Conservation (phyloP, 306 rosid species). For the Canavalia gladiata region DNA sequence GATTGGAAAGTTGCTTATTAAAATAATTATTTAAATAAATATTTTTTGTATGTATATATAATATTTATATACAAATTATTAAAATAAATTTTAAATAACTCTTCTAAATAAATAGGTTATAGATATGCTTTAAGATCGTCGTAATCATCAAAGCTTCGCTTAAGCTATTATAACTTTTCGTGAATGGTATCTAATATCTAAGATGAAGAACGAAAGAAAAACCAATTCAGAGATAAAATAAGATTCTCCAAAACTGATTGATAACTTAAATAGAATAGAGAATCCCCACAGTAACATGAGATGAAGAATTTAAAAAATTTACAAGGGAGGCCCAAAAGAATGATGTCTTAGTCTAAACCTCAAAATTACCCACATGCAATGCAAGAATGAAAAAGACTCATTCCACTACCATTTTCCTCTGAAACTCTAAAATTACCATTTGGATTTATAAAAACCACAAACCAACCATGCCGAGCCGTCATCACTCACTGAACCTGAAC, state of each 20-base stretch:
- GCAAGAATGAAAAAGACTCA: background rate
- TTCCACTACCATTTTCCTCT: background rate
- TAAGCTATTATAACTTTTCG: no score
- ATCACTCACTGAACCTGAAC: constrained; percentile 59
- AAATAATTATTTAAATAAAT: no score
- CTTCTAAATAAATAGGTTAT: no score
- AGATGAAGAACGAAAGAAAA: background rate
- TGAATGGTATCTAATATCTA: background rate
- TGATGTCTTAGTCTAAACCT: background rate
- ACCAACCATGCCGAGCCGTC: background rate
- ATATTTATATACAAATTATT: no score
- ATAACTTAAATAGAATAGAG: constrained; percentile 38
- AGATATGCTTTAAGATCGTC: no score
- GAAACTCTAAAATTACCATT: background rate
- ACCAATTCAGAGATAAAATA: background rate
- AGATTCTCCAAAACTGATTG: constrained; percentile 25
- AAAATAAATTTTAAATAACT: no score
- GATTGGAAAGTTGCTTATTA: no score
- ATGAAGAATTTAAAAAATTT: background rate
- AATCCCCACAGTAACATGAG: background rate
- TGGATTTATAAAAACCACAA: background rate
- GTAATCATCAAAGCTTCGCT: no score
- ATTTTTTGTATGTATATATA: no score
- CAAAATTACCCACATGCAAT: background rate
- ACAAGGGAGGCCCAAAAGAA: constrained; percentile 6